Base-by-base conservation (phyloP, 768 basidiomycete species). In the Russula abietina region DNA sequence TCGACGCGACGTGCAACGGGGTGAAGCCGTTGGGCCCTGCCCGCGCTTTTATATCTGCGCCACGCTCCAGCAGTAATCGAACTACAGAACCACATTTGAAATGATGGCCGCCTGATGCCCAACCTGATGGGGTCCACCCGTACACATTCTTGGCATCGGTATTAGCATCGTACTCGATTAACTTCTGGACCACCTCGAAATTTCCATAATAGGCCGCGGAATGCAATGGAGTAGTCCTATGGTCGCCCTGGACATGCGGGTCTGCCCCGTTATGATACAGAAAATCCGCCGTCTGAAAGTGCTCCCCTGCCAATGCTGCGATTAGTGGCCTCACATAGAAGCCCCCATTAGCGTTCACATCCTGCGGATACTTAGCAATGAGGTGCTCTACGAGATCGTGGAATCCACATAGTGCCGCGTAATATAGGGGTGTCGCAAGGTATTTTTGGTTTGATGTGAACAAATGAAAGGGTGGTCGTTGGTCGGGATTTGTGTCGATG, bases 331-430 rank as follows among this genome's bases (percentile, higher is more conserved):
- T 30, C 28, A 43, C 1, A 19, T 32, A 45, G 19, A 6, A 17
- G 16, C 55, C 55, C 1, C 55, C 55, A 16, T 3, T 1, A 9
- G 41, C 41, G 19, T 56, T 32, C 14, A 45, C 41, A 3, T 56
- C 9, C 55, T 14, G 17, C 3, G 41, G 30, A n/a, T n/a, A 8
- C 11, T 43, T 45, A n/a, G 22, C 6, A 14, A 56, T n/a, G 3
- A 56, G 55, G 30, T 56, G 41, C 9, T 32, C 28, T 3, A n/a
- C 55, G 5, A 56, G 41, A 5, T 32, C n/a, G 1, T n/a, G 30
- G 55, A 56, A 32, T 22, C 55, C 55, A 45, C 55, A 56, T 1
- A 56, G 28, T 12, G 41, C 28, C 0, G 55, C 41, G 7, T 56
- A 56, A 8, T 56, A 56, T 17, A 56, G 11, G 1, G 55, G 55